Base-by-base conservation (phyloP, 805 yeast genomes). In the Wickerhamiella bombiphila region DNA sequence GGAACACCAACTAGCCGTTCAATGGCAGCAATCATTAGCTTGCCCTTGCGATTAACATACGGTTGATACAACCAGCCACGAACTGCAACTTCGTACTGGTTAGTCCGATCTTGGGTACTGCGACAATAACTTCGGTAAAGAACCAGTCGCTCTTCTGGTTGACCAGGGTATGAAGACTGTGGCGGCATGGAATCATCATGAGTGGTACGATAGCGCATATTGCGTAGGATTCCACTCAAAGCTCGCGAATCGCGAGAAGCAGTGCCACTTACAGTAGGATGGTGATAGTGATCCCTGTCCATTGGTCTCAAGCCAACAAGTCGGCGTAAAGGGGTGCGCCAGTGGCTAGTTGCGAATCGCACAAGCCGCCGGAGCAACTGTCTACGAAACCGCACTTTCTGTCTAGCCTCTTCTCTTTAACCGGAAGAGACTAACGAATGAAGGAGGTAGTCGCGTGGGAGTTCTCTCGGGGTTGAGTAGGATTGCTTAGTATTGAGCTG, bases 41-140 rank as follows among this genome's bases (percentile, higher is more conserved):
- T 61, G 55, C 83, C 82, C 50, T 78, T 82, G 30, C 93, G 63
- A 22, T 70, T 68, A 64, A 74, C 61, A 1, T 93, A 93, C 0
- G 85, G 82, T 30, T 80, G 65, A 37, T 51, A 67, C 20, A 79
- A 59, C 69, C 80, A 72, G 5, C 95, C 94, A 32, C 80, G 66
- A 2, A 86, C 71, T 25, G 38, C 32, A 2, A 42, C 42, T 17
- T 41, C 47, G 22, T 22, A 40, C 9, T 36, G 34, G n/a, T 22
- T 40, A 11, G 28, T 22, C 9, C 33, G 22, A 17, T 18, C 20
- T 21, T 35, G 37, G 11, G 39, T 13, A 15, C 40, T 38, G 17
- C 49, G 46, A 11, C 40, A 34, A 32, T 46, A 46, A 41, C 50
- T 39, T 9, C 33, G 35, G 41, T 46, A 46, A 5, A 46, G 35